Evolutionary conservation across 176 grass and related monocot species (phyloP), one percentile per base, ranked within the genome.

Genomic region (Musa acuminata): DNA sequence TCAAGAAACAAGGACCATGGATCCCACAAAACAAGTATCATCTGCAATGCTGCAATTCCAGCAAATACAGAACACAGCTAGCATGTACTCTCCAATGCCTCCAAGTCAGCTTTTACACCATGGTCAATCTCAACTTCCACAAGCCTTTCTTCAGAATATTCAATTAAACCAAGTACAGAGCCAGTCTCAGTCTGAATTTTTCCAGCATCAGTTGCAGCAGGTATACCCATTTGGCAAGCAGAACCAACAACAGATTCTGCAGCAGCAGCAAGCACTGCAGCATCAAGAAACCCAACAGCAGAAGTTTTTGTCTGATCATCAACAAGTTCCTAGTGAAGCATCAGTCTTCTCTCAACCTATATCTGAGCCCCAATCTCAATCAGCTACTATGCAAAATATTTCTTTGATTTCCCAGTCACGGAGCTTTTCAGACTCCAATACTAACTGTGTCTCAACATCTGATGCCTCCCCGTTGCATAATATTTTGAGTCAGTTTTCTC

Each of bases 11-110:
- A 70, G 74, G 72, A 74, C 72, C 53, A 27, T 43, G 66, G 69
- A 86, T 70, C 86, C 81, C 25, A 53, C 74, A 26, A 98, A 91
- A 85, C 87, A 89, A 75, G n/a, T 87, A 11, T 84, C 87, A 9
- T 79, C 89, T 63, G 79, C 83, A 6, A 90, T 96, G 55, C 78
- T 98, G 82, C 94, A 93, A 83, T 98, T 93, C 82, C 94, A 91
- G 75, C 87, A 87, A 73, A 82, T 82, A 3, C 80, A 90, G n/a
- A 87, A 72, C 74, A 83, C 77, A 64, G 74, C 49, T 77, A 75
- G 87, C 73, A 90, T 86, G 75, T 76, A 76, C 11, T 21, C 69
- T 0, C 65, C 77, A 49, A 83, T 88, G 79, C 58, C 82, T 51
- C 76, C 86, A 22, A 91, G 87, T 58, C 90, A 93, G 66, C 79